Evolutionary conservation across 768 basidiomycete species (phyloP).

Genomic region (Collybiopsis luxurians): DNA sequence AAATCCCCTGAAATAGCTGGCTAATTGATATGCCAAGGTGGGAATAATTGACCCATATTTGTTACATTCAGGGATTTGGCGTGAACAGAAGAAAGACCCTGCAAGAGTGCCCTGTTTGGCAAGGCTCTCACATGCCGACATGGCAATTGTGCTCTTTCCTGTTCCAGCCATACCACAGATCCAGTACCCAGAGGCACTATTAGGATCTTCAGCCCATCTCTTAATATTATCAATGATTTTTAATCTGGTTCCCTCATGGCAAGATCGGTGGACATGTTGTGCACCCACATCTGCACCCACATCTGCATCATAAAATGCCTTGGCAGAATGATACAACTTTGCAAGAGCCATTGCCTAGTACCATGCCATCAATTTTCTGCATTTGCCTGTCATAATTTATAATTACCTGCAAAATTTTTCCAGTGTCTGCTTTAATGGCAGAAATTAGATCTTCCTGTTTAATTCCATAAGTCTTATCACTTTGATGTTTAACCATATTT

Average conservation of each 20-base stretch:
- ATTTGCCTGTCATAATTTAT: too few relatives aligned
- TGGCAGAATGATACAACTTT: not conserved
- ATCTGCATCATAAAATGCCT: constrained; percentile 4
- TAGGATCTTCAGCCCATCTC: not conserved
- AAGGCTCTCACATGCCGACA: not conserved
- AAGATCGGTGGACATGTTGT: not conserved
- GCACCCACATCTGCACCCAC: too few relatives aligned
- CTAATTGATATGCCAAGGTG: constrained; percentile 6
- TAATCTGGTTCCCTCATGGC: not conserved
- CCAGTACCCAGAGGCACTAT: not conserved
- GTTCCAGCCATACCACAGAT: constrained; percentile 5
- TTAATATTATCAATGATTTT: not conserved
- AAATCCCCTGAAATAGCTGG: not conserved
- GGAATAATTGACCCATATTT: not conserved
- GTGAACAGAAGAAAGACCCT: constrained; percentile 7
- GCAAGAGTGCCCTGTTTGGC: not conserved
- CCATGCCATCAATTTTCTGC: too few relatives aligned
- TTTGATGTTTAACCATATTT: too few relatives aligned
- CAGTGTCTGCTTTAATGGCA: too few relatives aligned
- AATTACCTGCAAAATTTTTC: too few relatives aligned
- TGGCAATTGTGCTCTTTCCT: not conserved
- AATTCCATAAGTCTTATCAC: too few relatives aligned
- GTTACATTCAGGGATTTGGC: not conserved
- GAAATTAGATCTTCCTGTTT: too few relatives aligned
- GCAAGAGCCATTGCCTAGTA: not conserved